Base-by-base conservation (phyloP, 2,329 filamentous ascomycete species). In the Penicillium sp. region DNA sequence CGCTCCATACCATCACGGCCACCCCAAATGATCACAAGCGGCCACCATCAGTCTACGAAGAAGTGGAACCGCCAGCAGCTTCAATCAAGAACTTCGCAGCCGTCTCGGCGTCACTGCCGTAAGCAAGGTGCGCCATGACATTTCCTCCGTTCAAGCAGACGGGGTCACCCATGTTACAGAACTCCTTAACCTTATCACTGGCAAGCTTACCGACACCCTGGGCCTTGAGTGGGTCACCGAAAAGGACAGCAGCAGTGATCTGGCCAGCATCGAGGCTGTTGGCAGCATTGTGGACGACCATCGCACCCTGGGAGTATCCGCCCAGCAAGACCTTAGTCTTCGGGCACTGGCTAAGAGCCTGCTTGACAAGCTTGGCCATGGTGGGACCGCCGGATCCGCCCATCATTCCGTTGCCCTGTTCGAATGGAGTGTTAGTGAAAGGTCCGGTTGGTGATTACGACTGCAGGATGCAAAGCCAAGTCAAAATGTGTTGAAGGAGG, bases 111-210 rank as follows among this genome's bases (percentile, higher is more conserved):
- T 72, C 52, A 3, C 40, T 22, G 1, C 58, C 66, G 52, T 77
- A 77, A 3, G 61, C 62, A 31, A 70, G 46, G 61, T 76, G 74
- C 6, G 70, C 67, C 21, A 71, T 60, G 6, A 72, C 60, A 45
- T 72, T 64, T 21, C 71, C 58, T 0, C 72, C 73, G 31, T 76
- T 73, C 4, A 61, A 47, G 51, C 78, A 81, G 6, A 81, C 77
- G 9, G 72, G 64, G 54, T 81, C 78, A 0, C 74, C 77, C 3
- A 54, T 40, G 28, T 75, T 71, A 52, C 78, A 80, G 33, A 75
- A 72, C 19, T 76, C 73, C 57, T 75, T 69, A 4, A 70, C 67
- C 56, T 77, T 72, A 2, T 63, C 64, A 26, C 61, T 57, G 6
- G 65, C 54, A n/a, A 75, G 65, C 53, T 72, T 67, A 29, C 65